Evolutionary conservation across 208 protist species (phyloP).

Genomic region (Trypanosoma cruzi): DNA sequence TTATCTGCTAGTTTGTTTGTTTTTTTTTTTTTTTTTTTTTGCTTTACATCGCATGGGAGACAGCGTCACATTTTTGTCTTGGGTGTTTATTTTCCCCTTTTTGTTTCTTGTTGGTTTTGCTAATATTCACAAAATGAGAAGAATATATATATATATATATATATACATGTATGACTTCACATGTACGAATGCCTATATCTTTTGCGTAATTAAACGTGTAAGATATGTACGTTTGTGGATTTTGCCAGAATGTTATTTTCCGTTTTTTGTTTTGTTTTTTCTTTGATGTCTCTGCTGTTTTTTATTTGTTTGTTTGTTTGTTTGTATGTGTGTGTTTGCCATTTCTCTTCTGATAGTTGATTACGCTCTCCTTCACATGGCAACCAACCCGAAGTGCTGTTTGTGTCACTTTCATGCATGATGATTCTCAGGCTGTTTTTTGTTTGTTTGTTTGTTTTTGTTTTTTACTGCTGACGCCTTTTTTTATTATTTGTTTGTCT

Average conservation of each 20-base stretch:
- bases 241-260: neutral
- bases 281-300: neutral
- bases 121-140: too few species aligned
- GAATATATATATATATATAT: neutral
- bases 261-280: constrained; percentile 1
- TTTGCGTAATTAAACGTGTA: neutral
- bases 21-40: too few species aligned
- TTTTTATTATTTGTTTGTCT: neutral
- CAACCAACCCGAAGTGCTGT: too few species aligned
- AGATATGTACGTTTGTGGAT: neutral
- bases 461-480: neutral
- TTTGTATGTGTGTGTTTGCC: constrained; percentile 7
- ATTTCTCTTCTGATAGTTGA: neutral
- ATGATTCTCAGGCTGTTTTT: neutral
- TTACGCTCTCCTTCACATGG: too few species aligned
- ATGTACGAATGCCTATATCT: neutral
- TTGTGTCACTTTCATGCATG: too few species aligned
- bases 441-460: neutral
- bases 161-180: neutral
- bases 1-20: too few species aligned
- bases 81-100: too few species aligned
- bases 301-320: neutral
- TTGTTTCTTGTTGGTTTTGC: too few species aligned
- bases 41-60: too few species aligned
- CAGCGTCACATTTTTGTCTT: too few species aligned